These are phyloP conservation scores for Huntiella moniliformis DNA, from an alignment of 2,329 filamentous ascomycete genomes.

Conservation along the genomic window DNA sequence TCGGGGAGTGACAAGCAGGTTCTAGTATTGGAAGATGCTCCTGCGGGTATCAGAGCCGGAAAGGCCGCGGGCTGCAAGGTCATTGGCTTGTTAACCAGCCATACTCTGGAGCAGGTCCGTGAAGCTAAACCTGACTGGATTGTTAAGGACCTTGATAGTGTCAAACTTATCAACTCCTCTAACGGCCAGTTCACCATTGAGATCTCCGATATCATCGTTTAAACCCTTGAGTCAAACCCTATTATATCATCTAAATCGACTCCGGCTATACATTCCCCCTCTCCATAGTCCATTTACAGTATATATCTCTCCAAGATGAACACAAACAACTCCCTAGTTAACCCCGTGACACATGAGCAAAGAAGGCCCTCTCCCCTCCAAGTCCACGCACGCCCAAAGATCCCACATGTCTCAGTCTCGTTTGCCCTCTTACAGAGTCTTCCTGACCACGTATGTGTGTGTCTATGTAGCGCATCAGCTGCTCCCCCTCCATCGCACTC, in stretches of 20 bases:
- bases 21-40: conserved; percentile 76
- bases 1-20: conserved; percentile 30
- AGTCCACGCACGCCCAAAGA: too few species aligned
- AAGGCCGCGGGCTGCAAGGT: conserved; percentile 77
- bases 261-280: background rate
- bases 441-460: too few species aligned
- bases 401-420: too few species aligned
- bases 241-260: background rate
- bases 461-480: too few species aligned
- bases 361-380: too few species aligned
- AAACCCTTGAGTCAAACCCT: background rate
- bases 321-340: too few species aligned
- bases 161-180: conserved; percentile 40
- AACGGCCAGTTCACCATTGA: conserved; percentile 46
- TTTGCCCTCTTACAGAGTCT: too few species aligned
- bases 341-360: too few species aligned
- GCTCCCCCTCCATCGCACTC: too few species aligned
- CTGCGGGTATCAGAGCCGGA: conserved; percentile 64
- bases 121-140: conserved; percentile 77
- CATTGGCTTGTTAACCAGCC: conserved; percentile 68
- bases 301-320: too few species aligned
- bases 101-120: conserved; percentile 51
- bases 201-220: conserved; percentile 26
- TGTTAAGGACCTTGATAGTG: conserved; percentile 57
- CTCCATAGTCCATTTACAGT: background rate